These are phyloP conservation scores for Eucalyptus leucophloia DNA, from an alignment of 345 rosid species.

Conservation along the genomic window DNA sequence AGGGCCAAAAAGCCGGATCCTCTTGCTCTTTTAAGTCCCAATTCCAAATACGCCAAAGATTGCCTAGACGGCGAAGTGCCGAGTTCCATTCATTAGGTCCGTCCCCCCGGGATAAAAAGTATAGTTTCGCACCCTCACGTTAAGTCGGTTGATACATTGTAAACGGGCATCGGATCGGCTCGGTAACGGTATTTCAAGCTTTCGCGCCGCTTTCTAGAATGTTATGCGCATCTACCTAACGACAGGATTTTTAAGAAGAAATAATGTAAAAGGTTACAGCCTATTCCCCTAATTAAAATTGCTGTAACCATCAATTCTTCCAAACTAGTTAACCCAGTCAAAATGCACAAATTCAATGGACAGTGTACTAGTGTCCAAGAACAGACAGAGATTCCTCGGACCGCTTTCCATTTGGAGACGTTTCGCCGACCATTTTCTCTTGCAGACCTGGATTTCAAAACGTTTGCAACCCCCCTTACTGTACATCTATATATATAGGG, in stretches of 20 bases:
- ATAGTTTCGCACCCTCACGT: not conserved
- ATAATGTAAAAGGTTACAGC: too few relatives aligned
- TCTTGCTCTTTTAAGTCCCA: not conserved
- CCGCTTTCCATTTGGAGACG: slow-evolving; percentile 3
- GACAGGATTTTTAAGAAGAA: not conserved
- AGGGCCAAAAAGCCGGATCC: not conserved
- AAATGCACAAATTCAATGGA: not conserved
- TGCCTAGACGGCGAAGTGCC: not conserved
- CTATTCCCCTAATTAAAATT: not conserved
- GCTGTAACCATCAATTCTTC: not conserved
- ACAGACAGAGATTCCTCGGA: slow-evolving; percentile 3
- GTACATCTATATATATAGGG: not conserved
- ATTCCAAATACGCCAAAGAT: not conserved
- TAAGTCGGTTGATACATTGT: not conserved
- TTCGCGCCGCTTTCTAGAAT: not conserved
- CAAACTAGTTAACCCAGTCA: not conserved
- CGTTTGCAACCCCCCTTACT: not conserved
- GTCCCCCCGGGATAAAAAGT: not conserved
- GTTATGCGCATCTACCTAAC: not conserved
- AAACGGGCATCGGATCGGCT: not conserved
- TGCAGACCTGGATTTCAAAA: not conserved
- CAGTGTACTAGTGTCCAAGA: not conserved
- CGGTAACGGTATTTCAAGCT: not conserved
- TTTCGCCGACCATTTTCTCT: not conserved
- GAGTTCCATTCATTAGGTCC: not conserved